Evolutionary conservation across 352 stramenopile genomes (phyloP).

Genomic region (Pythium aristosporum): DNA sequence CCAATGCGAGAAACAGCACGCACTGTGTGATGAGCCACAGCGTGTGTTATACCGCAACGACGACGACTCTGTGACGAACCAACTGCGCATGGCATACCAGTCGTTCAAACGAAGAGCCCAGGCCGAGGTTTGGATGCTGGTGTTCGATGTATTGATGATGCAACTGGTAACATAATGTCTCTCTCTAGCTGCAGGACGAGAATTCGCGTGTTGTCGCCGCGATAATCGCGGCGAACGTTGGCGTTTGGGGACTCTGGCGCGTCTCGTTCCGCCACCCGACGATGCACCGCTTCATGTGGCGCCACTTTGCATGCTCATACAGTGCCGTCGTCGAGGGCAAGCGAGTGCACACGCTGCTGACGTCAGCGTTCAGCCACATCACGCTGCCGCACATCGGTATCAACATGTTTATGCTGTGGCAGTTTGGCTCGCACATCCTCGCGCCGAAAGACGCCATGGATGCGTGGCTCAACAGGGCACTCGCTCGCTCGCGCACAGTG

Average conservation of each 20-base stretch:
- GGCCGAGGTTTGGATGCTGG: slow-evolving; percentile 5
- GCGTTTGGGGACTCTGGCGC: slow-evolving; percentile 74
- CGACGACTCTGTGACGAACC: slow-evolving; percentile 12
- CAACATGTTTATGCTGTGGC: slow-evolving; percentile 91
- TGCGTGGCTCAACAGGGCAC: slow-evolving; percentile 49
- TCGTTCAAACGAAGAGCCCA: slow-evolving; percentile 9
- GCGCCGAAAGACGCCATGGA: slow-evolving; percentile 32
- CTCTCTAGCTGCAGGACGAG: slow-evolving; percentile 49
- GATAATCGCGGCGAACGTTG: slow-evolving; percentile 66
- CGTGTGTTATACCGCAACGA: slow-evolving; percentile 11
- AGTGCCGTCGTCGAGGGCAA: slow-evolving; percentile 61
- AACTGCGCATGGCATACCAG: slow-evolving; percentile 16
- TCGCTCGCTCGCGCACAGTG: slow-evolving; percentile 48
- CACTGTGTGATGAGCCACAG: slow-evolving; percentile 2
- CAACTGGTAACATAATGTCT: background rate
- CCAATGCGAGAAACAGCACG: background rate
- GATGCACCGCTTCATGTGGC: slow-evolving; percentile 78
- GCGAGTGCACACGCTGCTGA: slow-evolving; percentile 72
- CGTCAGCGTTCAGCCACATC: slow-evolving; percentile 83
- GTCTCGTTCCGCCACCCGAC: slow-evolving; percentile 44
- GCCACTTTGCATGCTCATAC: slow-evolving; percentile 83
- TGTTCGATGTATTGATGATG: background rate
- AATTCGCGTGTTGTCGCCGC: slow-evolving; percentile 60
- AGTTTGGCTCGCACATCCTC: slow-evolving; percentile 75
- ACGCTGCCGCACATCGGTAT: slow-evolving; percentile 78